A percentile compares a stretch with the other conserved stretches of the same genome.
These are phyloP conservation scores for Candida orba DNA, from an alignment of 805 yeast species.

Conservation along the genomic window DNA sequence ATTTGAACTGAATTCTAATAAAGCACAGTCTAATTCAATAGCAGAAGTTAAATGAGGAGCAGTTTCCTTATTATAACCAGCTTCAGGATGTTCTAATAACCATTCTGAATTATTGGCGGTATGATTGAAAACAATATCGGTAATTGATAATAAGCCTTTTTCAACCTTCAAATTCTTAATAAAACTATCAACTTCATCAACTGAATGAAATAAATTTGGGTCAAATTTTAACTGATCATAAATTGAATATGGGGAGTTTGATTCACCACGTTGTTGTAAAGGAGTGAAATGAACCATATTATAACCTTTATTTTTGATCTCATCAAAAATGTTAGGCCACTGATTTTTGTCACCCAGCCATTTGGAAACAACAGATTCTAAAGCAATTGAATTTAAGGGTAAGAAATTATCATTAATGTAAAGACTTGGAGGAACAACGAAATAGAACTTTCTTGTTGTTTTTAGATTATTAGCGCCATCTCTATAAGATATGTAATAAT, in stretches of 20 bases:
- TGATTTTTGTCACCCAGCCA: conserved; percentile 69
- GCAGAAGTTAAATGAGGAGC: conserved; percentile 89
- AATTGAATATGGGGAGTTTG: conserved; percentile 90
- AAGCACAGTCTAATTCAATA: conserved; percentile 68
- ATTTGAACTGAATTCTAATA: conserved; percentile 55
- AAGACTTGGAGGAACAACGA: conserved; percentile 76
- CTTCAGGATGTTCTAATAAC: conserved; percentile 82
- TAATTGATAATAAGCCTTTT: conserved; percentile 63
- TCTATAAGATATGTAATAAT: conserved; percentile 61
- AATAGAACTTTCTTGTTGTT: conserved; percentile 57
- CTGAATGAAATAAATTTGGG: conserved; percentile 48
- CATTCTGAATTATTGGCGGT: conserved; percentile 88
- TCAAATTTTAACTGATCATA: conserved; percentile 81
- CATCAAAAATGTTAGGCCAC: conserved; percentile 64
- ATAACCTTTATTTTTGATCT: conserved; percentile 69
- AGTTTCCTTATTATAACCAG: conserved; percentile 78
- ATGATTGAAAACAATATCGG: conserved; percentile 92
- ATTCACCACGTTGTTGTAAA: conserved; percentile 78
- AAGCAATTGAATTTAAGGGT: conserved; percentile 69
- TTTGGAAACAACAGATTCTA: conserved; percentile 84
- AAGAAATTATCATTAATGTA: conserved; percentile 46
- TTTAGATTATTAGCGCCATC: conserved; percentile 28
- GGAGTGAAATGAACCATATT: conserved; percentile 98
- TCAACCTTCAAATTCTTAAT: conserved; percentile 43
- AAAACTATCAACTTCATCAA: conserved; percentile 45